Base-by-base conservation (phyloP, 2,329 filamentous ascomycete genomes). In the Bertia moriformis region DNA sequence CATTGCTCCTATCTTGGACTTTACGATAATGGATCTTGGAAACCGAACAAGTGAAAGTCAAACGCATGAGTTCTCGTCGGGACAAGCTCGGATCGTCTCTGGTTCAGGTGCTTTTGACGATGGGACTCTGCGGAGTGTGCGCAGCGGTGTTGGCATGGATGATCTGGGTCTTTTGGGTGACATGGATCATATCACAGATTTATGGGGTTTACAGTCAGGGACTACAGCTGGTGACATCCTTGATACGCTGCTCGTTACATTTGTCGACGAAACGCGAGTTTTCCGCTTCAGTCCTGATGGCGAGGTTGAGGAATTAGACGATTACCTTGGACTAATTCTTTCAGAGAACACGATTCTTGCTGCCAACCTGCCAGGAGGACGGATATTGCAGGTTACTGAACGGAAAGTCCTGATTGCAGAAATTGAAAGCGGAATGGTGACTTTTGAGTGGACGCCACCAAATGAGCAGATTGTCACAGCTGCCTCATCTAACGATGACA, bases 11-110 rank as follows among this genome's bases (percentile, higher is more conserved):
- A 83, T 98, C 32, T 62, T 96, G 29, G 91, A 98, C 54, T 95
- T 98, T 49, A 80, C 83, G 1, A 76, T 98, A 14, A 94, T 96
- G 86, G 91, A 96, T 51, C 83, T 96, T 69, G 89, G 88, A 1
- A 88, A 86, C 48, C 71, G 85, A 41, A 79, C 84, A 43, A 80
- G 80, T 17, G 82, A 91, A 45, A 75, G 69, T 5, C 78, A 85
- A 42, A 82, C 80, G 3, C 93, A 91, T 50, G 84, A 91, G 44
- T 98, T 94, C 51, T 93, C 88, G 0, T 94, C 89, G 1, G 91
- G 91, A 0, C 89, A 98, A 58, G 88, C 91, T 36, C 75, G 88
- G 29, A 83, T 98, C 43, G 86, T 98, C 10, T 88, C 89, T 2
- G 89, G 87, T 1, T 95, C 88, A 40, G 91, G 91, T 19, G 87